phyloP scores from a whole-genome alignment of 306 rosid genomes.

The Trifolium repens region DNA sequence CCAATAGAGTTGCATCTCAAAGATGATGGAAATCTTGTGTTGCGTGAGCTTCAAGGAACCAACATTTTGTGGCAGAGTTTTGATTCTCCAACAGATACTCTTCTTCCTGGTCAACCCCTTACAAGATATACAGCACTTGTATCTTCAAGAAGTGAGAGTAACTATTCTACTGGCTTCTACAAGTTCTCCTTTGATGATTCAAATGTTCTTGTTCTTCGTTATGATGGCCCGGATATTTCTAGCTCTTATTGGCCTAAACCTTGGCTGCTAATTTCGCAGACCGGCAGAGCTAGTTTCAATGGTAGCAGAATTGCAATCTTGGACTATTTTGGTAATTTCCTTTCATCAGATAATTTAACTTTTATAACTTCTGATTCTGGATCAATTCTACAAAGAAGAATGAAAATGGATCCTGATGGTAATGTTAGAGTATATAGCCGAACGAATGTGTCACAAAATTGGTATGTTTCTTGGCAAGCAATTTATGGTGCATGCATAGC shows the following conservation, averaged over 20 bases:
- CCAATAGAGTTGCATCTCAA: slow-evolving; percentile 25
- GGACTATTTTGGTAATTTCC: slow-evolving; percentile 27
- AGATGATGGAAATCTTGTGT: slow-evolving; percentile 52
- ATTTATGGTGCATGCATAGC: neutral
- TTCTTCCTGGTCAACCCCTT: slow-evolving; percentile 51
- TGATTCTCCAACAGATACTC: slow-evolving; percentile 49
- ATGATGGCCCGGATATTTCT: slow-evolving; percentile 30
- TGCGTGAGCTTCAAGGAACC: neutral
- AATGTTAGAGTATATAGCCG: slow-evolving; percentile 38
- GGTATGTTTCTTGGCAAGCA: slow-evolving; percentile 51
- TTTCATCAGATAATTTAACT: slow-evolving; percentile 10
- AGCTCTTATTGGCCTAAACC: slow-evolving; percentile 39
- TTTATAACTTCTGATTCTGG: slow-evolving; percentile 31
- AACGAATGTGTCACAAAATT: neutral
- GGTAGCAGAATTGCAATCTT: slow-evolving; percentile 30
- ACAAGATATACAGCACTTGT: slow-evolving; percentile 44
- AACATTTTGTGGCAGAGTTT: slow-evolving; percentile 52
- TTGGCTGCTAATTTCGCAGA: neutral
- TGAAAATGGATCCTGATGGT: slow-evolving; percentile 42
- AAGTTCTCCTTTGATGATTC: slow-evolving; percentile 33
- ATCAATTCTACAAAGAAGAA: neutral
- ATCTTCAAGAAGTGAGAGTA: slow-evolving; percentile 42
- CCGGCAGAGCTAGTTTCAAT: slow-evolving; percentile 29
- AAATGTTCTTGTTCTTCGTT: slow-evolving; percentile 38
- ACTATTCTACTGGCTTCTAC: slow-evolving; percentile 42